These are phyloP conservation scores for Penicillium robsamsonii DNA, from an alignment of 495 filamentous ascomycete species.

Conservation along the genomic window DNA sequence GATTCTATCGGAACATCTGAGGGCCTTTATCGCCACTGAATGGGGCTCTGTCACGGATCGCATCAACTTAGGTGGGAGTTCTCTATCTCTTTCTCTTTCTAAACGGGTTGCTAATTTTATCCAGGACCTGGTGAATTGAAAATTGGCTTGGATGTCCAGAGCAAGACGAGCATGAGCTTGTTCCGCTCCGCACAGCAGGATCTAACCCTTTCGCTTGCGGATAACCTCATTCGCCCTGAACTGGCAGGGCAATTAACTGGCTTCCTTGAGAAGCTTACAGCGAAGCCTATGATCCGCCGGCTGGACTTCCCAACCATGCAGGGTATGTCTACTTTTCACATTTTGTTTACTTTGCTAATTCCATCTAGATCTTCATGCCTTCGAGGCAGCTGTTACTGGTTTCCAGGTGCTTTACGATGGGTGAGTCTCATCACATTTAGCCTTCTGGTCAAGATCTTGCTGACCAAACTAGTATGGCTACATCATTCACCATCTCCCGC, in stretches of 20 bases:
- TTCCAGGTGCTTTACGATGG: constrained; percentile 73
- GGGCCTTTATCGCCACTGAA: constrained; percentile 64
- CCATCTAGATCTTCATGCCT: constrained; percentile 64
- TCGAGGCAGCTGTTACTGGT: constrained; percentile 74
- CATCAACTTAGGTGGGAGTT: constrained; percentile 60
- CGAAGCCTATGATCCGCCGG: constrained; percentile 41
- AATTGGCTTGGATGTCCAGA: constrained; percentile 57
- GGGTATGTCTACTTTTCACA: constrained; percentile 26
- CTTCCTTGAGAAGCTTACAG: constrained; percentile 47
- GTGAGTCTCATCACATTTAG: constrained; percentile 26
- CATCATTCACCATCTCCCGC: constrained; percentile 77
- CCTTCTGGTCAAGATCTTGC: background rate
- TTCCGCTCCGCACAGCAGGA: constrained; percentile 65
- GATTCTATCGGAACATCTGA: constrained; percentile 66
- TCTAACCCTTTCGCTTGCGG: constrained; percentile 64
- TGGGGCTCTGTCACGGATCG: constrained; percentile 71
- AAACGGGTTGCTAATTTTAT: constrained; percentile 11
- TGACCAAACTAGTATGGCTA: constrained; percentile 49
- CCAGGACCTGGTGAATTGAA: constrained; percentile 66
- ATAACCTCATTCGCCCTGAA: constrained; percentile 59
- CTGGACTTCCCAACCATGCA: constrained; percentile 43
- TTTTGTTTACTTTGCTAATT: constrained; percentile 30
- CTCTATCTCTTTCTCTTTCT: background rate
- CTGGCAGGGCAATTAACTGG: constrained; percentile 51
- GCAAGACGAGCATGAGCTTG: constrained; percentile 59